Conservation (phyloP, 176 grass and related monocot genomes). For the Urochloa ruziziensis region DNA sequence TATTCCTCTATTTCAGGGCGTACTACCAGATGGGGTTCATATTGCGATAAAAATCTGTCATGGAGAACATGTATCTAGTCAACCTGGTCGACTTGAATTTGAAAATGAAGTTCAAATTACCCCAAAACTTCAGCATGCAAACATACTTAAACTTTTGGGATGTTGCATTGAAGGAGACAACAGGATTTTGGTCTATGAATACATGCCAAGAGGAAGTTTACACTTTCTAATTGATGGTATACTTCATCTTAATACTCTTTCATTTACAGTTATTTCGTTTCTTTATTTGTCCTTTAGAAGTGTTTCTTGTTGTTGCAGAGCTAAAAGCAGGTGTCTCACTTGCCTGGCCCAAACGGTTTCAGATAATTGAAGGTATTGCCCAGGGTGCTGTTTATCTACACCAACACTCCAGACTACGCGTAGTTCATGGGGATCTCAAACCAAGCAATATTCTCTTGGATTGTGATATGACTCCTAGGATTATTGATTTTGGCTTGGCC, state of each 20-base stretch:
- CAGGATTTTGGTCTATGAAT: background rate
- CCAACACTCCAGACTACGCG: background rate
- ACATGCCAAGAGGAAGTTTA: background rate
- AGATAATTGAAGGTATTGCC: constrained; percentile 28
- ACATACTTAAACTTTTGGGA: constrained; percentile 9
- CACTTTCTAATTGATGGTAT: background rate
- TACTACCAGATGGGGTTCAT: background rate
- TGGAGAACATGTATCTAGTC: no score
- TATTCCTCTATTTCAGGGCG: background rate
- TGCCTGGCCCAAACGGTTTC: background rate
- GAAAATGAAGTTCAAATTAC: background rate
- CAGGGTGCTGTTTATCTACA: constrained; percentile 2
- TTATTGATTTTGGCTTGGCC: constrained; percentile 9
- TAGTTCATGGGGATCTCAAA: constrained; percentile 24
- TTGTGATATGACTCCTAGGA: constrained; percentile 22
- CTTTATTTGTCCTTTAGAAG: background rate
- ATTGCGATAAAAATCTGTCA: background rate
- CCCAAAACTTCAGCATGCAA: background rate
- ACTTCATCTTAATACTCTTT: background rate
- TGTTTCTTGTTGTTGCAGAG: background rate
- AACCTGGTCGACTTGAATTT: background rate
- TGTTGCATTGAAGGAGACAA: background rate
- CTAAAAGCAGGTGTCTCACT: background rate
- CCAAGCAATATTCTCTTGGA: constrained; percentile 11
- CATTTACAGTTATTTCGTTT: background rate